Conservation (phyloP, 495 filamentous ascomycete species). For the Penicillium angulare region DNA sequence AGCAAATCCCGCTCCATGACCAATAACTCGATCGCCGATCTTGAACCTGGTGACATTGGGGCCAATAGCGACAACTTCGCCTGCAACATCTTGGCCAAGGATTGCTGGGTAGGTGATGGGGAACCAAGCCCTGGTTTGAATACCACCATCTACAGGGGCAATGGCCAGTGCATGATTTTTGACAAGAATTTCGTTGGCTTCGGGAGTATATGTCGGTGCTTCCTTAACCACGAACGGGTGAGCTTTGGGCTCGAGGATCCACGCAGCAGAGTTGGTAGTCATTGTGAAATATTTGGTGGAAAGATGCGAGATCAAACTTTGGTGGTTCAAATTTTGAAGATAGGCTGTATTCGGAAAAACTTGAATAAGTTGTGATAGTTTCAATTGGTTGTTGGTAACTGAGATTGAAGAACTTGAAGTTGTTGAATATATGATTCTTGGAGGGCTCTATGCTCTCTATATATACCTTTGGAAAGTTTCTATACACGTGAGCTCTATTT, state of each 20-base stretch:
- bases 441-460: too few species aligned
- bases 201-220: constrained; percentile 33
- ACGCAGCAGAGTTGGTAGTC: constrained; percentile 39
- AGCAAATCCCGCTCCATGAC: constrained; percentile 16
- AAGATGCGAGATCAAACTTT: too few species aligned
- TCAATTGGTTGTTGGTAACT: too few species aligned
- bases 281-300: background rate
- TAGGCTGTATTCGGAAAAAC: too few species aligned
- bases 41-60: constrained; percentile 31
- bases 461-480: too few species aligned
- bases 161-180: constrained; percentile 44
- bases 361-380: too few species aligned
- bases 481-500: too few species aligned
- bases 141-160: constrained; percentile 40
- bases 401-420: too few species aligned
- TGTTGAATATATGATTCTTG: too few species aligned
- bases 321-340: too few species aligned
- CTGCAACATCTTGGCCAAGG: constrained; percentile 44
- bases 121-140: constrained; percentile 17
- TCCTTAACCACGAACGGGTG: constrained; percentile 32
- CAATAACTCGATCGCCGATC: constrained; percentile 44
- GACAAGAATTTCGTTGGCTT: constrained; percentile 35
- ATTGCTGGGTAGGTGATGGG: constrained; percentile 28
- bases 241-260: constrained; percentile 24
- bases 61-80: constrained; percentile 38